Evolutionary conservation across 176 grass and related monocot genomes (phyloP).

Genomic region (Zoysia japonica): DNA sequence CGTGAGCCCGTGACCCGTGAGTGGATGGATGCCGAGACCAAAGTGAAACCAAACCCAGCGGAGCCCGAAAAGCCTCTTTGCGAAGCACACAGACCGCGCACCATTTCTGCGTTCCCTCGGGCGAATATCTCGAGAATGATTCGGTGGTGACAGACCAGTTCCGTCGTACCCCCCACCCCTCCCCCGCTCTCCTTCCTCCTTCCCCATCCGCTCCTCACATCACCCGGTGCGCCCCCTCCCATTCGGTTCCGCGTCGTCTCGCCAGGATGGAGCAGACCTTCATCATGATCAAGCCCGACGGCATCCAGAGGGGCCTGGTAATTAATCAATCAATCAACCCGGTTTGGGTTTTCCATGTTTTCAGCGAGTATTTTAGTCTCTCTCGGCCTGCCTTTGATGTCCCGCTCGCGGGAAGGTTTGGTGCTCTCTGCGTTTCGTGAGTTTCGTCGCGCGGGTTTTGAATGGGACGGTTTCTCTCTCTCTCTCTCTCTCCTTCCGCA

Average conservation of each 20-base stretch:
- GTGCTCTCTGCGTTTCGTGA: not conserved
- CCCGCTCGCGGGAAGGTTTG: not conserved
- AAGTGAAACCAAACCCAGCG: not conserved
- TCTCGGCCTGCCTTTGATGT: not conserved
- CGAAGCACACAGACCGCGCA: not conserved
- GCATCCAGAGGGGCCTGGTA: slow-evolving; percentile 65
- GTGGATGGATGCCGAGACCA: no score
- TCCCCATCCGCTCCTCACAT: slow-evolving; percentile 12
- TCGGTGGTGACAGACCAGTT: not conserved
- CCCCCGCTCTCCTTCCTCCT: not conserved
- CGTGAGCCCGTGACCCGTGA: no score
- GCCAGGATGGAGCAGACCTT: slow-evolving; percentile 56
- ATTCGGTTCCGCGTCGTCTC: not conserved
- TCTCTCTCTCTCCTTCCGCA: not conserved
- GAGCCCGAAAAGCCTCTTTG: not conserved
- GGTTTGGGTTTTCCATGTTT: not conserved
- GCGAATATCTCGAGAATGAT: slow-evolving; percentile 44
- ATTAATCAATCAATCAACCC: not conserved
- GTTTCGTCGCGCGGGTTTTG: not conserved
- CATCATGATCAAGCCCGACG: slow-evolving; percentile 81
- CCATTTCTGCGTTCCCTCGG: not conserved
- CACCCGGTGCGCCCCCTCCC: not conserved
- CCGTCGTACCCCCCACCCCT: not conserved
- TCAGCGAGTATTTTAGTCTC: not conserved
- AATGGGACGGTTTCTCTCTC: not conserved